Evolutionary conservation across 192 early-diverging fungal genomes (phyloP).

Genomic region (Allomyces javanicus): DNA sequence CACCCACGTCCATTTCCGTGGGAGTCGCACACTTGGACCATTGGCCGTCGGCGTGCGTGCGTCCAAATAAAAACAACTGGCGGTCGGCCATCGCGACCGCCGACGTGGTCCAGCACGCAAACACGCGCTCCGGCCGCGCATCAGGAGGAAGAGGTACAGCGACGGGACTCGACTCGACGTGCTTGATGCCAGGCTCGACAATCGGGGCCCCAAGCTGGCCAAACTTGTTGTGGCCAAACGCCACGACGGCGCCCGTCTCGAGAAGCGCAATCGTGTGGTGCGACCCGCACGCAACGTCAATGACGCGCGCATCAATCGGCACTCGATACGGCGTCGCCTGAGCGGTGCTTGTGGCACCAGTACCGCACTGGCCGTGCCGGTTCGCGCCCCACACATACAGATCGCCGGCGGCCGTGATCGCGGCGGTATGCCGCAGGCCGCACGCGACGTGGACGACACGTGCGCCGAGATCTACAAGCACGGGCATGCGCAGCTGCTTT

Average conservation of each 20-base stretch:
- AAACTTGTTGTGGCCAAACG: neutral
- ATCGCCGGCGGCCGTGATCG: neutral
- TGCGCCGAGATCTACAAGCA: neutral
- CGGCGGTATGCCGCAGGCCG: neutral
- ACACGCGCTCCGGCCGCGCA: too few species aligned
- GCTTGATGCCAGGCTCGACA: too few species aligned
- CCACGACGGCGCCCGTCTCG: neutral
- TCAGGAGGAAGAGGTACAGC: too few species aligned
- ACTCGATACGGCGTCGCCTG: neutral
- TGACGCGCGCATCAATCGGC: neutral
- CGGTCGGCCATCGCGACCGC: neutral
- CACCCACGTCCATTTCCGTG: neutral
- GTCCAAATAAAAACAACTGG: neutral
- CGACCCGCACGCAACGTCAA: neutral
- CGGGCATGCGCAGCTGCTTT: neutral
- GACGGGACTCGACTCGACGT: too few species aligned
- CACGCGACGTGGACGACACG: neutral
- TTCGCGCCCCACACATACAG: neutral
- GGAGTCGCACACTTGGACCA: too few species aligned
- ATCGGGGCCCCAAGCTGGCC: neutral
- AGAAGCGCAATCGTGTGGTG: neutral
- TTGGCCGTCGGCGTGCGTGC: neutral
- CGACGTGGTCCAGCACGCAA: too few species aligned
- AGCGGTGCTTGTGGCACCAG: too few species aligned
- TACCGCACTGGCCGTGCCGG: neutral